phyloP scores from a whole-genome alignment of 2,329 filamentous ascomycete genomes.

The Alternaria dauci region DNA sequence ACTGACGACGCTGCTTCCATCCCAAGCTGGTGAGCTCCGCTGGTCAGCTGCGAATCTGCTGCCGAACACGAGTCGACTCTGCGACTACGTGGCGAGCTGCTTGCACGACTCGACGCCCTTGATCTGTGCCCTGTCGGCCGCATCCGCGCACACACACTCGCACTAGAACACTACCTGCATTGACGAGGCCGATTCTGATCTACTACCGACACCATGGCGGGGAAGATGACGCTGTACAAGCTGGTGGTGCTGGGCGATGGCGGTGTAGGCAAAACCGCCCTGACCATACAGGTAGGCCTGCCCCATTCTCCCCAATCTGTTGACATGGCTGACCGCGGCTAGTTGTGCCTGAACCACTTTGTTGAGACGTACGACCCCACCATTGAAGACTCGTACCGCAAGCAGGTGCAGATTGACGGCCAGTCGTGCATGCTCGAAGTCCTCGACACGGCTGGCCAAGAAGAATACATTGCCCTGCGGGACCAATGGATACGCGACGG shows the following conservation, averaged over 20 bases:
- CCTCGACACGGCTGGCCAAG: constrained; percentile 95
- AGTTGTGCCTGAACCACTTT: constrained; percentile 98
- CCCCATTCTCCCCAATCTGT: background rate
- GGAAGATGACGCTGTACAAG: constrained; percentile 96
- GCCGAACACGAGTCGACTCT: constrained; percentile 22
- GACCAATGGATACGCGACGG: constrained; percentile 99
- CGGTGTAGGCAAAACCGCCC: constrained; percentile 91
- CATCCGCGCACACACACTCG: background rate
- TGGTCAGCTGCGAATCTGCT: constrained; percentile 34
- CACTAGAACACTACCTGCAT: constrained; percentile 8
- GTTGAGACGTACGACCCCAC: constrained; percentile 85
- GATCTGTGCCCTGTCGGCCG: constrained; percentile 12
- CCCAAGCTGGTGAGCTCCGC: constrained; percentile 25
- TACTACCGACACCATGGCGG: constrained; percentile 69
- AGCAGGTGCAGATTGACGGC: constrained; percentile 83
- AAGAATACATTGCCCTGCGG: constrained; percentile 95
- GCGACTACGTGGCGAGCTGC: constrained; percentile 29
- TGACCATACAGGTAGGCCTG: constrained; percentile 82
- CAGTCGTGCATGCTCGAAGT: constrained; percentile 98
- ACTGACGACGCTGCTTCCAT: constrained; percentile 10
- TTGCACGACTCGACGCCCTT: constrained; percentile 17
- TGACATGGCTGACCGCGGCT: constrained; percentile 28
- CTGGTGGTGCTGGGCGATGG: constrained; percentile 94
- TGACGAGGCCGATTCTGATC: constrained; percentile 7
- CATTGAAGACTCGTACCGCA: constrained; percentile 74